A percentile compares a stretch with the other conserved stretches of the same genome.
Conservation (phyloP, 495 filamentous ascomycete genomes). For the Monascus purpureus region DNA sequence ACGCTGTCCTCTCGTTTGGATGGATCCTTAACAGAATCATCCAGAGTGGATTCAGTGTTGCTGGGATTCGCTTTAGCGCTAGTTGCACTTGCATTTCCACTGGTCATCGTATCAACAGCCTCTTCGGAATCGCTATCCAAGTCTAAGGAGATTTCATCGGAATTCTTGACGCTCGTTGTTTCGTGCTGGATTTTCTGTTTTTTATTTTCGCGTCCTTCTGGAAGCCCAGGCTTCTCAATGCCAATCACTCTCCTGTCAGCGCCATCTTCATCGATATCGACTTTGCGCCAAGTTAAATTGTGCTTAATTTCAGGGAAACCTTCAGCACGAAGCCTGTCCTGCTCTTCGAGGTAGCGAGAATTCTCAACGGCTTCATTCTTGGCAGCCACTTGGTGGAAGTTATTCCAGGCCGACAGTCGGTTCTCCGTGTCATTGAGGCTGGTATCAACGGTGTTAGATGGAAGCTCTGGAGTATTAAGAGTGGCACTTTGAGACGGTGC, state of each 20-base stretch:
- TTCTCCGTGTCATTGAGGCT: neutral
- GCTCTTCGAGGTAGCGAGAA: conserved; percentile 9
- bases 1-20: conserved; percentile 15
- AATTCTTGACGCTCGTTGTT: conserved; percentile 17
- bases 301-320: conserved; percentile 4
- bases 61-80: conserved; percentile 1
- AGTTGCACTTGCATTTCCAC: neutral
- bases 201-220: conserved; percentile 6
- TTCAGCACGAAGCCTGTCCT: conserved; percentile 1
- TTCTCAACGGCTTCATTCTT: conserved; percentile 15
- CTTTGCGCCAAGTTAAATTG: conserved; percentile 15
- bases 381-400: conserved; percentile 15
- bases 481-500: neutral
- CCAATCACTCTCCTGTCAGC: conserved; percentile 6
- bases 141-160: conserved; percentile 40
- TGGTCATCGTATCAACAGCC: neutral
- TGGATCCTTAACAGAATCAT: conserved; percentile 1
- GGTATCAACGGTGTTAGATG: neutral
- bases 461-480: neutral
- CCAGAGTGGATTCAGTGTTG: neutral
- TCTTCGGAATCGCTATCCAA: conserved; percentile 34
- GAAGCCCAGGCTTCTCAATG: conserved; percentile 4
- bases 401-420: conserved; percentile 19
- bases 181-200: conserved; percentile 13
- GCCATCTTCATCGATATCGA: conserved; percentile 10